Conservation (phyloP, 345 rosid species). For the Eutrema yunnanense region DNA sequence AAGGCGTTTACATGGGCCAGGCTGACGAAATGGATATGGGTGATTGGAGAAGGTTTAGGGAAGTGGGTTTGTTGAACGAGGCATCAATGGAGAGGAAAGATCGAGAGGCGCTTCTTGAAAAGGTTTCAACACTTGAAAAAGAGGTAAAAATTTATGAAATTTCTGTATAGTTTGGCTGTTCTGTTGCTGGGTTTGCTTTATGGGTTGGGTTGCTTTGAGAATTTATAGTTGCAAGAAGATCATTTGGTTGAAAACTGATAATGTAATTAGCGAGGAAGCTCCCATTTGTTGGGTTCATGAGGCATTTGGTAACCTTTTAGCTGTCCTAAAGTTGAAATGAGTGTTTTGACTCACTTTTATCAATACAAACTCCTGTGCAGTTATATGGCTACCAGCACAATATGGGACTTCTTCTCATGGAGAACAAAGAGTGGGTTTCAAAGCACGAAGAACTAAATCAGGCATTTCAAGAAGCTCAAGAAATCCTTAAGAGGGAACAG, state of each 20-base stretch:
- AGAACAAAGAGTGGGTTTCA: constrained; percentile 63
- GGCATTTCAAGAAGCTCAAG: constrained; percentile 55
- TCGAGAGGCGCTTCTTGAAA: constrained; percentile 63
- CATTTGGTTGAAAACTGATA: background rate
- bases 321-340: background rate
- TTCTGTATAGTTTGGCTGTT: background rate
- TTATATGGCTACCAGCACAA: constrained; percentile 76
- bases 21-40: constrained; percentile 36
- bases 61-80: constrained; percentile 76
- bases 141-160: constrained; percentile 39
- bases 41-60: constrained; percentile 82
- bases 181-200: background rate
- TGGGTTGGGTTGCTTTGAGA: background rate
- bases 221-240: background rate
- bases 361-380: constrained; percentile 30
- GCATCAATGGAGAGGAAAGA: constrained; percentile 71
- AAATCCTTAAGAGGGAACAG: constrained; percentile 72
- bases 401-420: constrained; percentile 89
- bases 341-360: background rate
- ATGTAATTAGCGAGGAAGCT: background rate
- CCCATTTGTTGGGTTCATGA: background rate
- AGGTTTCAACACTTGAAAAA: constrained; percentile 49
- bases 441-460: constrained; percentile 51
- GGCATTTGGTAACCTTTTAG: background rate
- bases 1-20: background rate